A percentile compares a stretch with the other conserved stretches of the same genome.
Conservation (phyloP, 768 basidiomycete species). For the Boletus reticulatus region DNA sequence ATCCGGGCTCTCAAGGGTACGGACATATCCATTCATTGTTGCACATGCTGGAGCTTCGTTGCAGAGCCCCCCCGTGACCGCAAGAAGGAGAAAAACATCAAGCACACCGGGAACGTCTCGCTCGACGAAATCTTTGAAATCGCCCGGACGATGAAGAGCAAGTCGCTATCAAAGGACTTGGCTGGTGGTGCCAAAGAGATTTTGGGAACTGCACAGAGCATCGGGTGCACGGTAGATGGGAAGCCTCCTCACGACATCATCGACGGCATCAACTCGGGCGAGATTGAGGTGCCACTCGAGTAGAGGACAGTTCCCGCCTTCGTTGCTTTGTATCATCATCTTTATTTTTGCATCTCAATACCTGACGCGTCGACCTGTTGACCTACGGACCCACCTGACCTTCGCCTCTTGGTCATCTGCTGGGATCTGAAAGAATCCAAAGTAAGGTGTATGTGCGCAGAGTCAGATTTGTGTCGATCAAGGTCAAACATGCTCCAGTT, state of each 20-base stretch:
- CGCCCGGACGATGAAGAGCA: constrained; percentile 92
- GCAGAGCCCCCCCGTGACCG: constrained; percentile 97
- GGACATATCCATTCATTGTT: constrained; percentile 27
- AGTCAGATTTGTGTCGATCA: neutral
- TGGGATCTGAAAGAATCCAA: neutral
- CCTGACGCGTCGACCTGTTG: neutral
- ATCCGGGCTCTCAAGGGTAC: constrained; percentile 97
- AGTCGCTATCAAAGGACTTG: constrained; percentile 91
- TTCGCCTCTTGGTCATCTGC: neutral
- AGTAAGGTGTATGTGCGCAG: neutral
- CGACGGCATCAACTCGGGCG: constrained; percentile 80
- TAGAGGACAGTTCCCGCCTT: constrained; percentile 40
- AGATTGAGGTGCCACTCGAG: constrained; percentile 85
- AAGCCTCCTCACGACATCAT: constrained; percentile 91
- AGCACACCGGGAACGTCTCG: constrained; percentile 92
- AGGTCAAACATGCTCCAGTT: constrained; percentile 3
- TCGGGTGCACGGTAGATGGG: constrained; percentile 96
- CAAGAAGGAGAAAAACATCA: constrained; percentile 99
- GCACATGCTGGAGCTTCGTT: neutral
- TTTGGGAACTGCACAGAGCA: constrained; percentile 93
- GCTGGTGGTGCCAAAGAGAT: constrained; percentile 95
- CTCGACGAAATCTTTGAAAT: constrained; percentile 94
- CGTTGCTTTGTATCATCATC: constrained; percentile 11
- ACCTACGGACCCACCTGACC: too few relatives aligned
- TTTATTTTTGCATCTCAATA: constrained; percentile 11